These are phyloP conservation scores for Mortierella sp. DNA, from an alignment of 371 early-diverging fungal species.

Conservation along the genomic window DNA sequence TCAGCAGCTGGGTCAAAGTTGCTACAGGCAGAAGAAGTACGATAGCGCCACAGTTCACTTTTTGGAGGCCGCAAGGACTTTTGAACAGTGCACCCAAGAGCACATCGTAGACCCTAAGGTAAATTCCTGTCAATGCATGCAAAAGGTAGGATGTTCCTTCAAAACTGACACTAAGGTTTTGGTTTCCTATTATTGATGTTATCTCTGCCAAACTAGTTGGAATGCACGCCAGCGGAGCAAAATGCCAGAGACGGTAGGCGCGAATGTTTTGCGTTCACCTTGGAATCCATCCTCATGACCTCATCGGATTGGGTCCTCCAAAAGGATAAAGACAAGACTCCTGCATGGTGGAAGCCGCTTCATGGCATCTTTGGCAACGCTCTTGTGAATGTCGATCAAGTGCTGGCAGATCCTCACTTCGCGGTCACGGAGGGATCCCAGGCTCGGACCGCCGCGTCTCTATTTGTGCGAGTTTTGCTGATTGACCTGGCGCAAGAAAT, in stretches of 20 bases:
- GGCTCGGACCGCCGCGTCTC: background rate
- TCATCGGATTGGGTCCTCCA: background rate
- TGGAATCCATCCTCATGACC: background rate
- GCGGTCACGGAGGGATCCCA: background rate
- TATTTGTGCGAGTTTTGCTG: background rate
- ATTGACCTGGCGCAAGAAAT: background rate
- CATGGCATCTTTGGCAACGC: background rate
- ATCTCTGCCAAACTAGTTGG: no score
- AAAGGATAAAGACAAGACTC: background rate
- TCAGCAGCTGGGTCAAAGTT: background rate
- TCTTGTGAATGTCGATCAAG: background rate
- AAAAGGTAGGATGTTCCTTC: no score
- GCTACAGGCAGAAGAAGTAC: background rate
- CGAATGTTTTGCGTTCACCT: background rate
- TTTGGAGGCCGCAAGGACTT: background rate
- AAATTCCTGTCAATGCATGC: no score
- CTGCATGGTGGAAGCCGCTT: background rate
- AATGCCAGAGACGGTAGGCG: background rate
- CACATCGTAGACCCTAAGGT: background rate
- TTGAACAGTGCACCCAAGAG: background rate
- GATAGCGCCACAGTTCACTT: background rate
- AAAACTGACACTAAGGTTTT: no score
- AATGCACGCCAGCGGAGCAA: no score
- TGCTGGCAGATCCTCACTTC: background rate
- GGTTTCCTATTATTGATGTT: no score